Evolutionary conservation across 2,329 filamentous ascomycete genomes (phyloP), one percentile per base, ranked within the genome.

Genomic region (Trichophyton benhamiae): DNA sequence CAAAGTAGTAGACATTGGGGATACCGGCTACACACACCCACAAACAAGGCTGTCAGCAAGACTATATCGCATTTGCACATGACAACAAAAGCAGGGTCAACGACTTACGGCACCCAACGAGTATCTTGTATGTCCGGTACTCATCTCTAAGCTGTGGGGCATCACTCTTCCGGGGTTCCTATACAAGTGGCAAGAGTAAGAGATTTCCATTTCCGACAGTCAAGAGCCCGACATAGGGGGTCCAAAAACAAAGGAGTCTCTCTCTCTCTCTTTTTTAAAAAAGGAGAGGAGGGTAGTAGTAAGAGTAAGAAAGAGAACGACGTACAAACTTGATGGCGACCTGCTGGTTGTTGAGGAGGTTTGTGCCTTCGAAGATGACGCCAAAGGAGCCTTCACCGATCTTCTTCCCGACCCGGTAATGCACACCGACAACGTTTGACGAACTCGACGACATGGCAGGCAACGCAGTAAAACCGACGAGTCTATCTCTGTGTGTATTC

Each of bases 1-100:
- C 94, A 69, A 97, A 99, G 78, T 97, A 99, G 80, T 97, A 97
- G 71, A 99, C 94, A 83, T 97, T 97, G 71, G 94, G 94, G 68
- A 99, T 97, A 71, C 94, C 94, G 71, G 92, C 92, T 97, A 74
- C 30, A 36, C 36, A n/a, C n/a, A n/a, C n/a, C n/a, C n/a, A n/a
- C n/a, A n/a, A n/a, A 38, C 7, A 30, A n/a, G 59, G 5, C 33
- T 36, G 38, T 57, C 55, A 38, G 20, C n/a, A n/a, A 30, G 33
- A 57, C 6, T 27, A 6, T 27, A 1, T 27, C 27, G 27, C 6
- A 7, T 27, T 27, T 27, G 27, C 5, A 27, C 6, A 27, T 1
- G 27, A 27, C 27, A 27, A 7, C 7, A 27, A 27, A 27, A 7
- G 27, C 6, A 41, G 15, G n/a, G 41, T 17, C 15, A n/a, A 44